Evolutionary conservation across 306 rosid species (phyloP).

Genomic region (Gastrolobium bilobum): DNA sequence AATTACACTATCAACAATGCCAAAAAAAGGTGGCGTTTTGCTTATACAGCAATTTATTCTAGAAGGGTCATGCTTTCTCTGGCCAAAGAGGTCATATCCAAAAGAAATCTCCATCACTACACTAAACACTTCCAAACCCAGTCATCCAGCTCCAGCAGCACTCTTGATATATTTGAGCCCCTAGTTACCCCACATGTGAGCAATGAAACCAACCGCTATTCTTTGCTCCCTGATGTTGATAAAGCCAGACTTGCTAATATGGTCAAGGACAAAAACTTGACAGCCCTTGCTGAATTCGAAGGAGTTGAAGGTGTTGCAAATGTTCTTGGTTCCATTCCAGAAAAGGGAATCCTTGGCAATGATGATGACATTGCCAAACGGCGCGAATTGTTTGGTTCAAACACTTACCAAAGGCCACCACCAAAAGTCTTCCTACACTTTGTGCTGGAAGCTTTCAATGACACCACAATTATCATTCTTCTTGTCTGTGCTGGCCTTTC

Average conservation of each 20-base stretch:
- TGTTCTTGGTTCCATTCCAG: conserved; percentile 54
- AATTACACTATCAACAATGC: conserved; percentile 47
- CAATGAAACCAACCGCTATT: conserved; percentile 5
- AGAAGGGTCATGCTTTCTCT: conserved; percentile 64
- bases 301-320: conserved; percentile 60
- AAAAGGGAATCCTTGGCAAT: conserved; percentile 60
- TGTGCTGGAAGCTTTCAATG: conserved; percentile 80
- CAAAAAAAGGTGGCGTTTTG: conserved; percentile 74
- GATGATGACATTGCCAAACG: conserved; percentile 53
- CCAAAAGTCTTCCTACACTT: conserved; percentile 69
- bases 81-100: conserved; percentile 54
- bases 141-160: conserved; percentile 20
- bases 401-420: conserved; percentile 74
- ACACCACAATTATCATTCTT: conserved; percentile 77
- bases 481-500: conserved; percentile 80
- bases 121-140: conserved; percentile 45
- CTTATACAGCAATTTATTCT: conserved; percentile 64
- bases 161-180: conserved; percentile 52
- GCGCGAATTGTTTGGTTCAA: conserved; percentile 63
- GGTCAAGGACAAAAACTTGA: conserved; percentile 64
- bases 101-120: conserved; percentile 37
- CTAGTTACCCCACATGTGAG: conserved; percentile 17
- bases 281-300: conserved; percentile 47
- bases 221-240: conserved; percentile 40
- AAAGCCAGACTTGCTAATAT: conserved; percentile 49